Conservation (phyloP, 805 yeast species). For the Candida stauntonica region DNA sequence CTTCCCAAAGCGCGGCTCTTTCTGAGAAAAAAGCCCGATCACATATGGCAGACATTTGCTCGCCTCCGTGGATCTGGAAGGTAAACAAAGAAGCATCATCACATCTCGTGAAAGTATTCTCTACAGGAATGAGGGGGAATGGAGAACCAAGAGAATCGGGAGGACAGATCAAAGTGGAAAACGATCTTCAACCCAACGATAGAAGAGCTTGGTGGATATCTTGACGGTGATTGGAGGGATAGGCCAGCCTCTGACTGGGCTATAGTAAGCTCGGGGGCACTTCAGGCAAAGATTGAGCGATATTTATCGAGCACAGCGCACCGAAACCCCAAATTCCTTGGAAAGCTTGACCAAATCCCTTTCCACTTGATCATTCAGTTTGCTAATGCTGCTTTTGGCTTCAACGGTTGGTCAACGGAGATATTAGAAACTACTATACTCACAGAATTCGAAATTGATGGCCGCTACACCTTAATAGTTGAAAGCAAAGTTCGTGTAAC, state of each 20-base stretch:
- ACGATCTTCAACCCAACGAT: conserved; percentile 18
- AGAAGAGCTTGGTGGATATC: conserved; percentile 24
- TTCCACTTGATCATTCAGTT: conserved; percentile 32
- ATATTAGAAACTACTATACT: conserved; percentile 27
- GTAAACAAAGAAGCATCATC: background rate
- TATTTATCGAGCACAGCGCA: conserved; percentile 7
- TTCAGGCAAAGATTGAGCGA: conserved; percentile 44
- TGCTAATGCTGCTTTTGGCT: conserved; percentile 52
- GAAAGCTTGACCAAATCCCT: conserved; percentile 25
- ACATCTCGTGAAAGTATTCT: too few species aligned
- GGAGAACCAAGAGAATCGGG: too few species aligned
- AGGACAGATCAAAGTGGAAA: background rate
- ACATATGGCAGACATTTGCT: background rate
- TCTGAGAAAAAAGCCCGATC: too few species aligned
- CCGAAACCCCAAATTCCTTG: conserved; percentile 3
- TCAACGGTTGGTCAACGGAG: conserved; percentile 52
- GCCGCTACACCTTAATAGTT: conserved; percentile 27
- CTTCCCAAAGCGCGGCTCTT: too few species aligned
- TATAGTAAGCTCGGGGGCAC: conserved; percentile 39
- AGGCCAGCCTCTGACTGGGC: conserved; percentile 46
- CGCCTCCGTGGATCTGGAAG: background rate
- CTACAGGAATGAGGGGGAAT: too few species aligned
- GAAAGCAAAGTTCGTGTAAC: conserved; percentile 57
- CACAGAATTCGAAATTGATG: conserved; percentile 11
- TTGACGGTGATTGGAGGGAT: conserved; percentile 31